Conservation (phyloP, 306 rosid species). For the Comarum palustre region DNA sequence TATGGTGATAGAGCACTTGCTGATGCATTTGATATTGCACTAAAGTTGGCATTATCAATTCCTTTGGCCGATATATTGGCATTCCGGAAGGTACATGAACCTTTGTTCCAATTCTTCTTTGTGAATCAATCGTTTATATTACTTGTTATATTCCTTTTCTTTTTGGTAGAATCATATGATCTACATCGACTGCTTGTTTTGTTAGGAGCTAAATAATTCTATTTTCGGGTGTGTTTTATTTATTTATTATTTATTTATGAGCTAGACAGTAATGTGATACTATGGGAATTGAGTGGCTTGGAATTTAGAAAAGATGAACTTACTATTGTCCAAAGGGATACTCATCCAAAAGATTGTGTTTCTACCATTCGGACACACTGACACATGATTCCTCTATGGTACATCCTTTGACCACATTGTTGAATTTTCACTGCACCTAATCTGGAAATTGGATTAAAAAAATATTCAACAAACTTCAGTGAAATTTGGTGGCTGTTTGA, state of each 20-base stretch:
- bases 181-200: not conserved
- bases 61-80: constrained; percentile 95
- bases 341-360: not conserved
- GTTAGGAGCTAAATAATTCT: not conserved
- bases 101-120: constrained; percentile 12
- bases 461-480: not conserved
- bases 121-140: not conserved
- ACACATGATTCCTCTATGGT: not conserved
- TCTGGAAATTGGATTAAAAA: not conserved
- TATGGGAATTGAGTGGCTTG: not conserved
- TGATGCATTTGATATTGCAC: constrained; percentile 81
- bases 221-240: not conserved
- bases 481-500: not conserved
- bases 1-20: constrained; percentile 95
- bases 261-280: not conserved
- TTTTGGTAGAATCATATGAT: not conserved
- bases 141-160: not conserved
- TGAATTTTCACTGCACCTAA: not conserved
- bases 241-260: not conserved
- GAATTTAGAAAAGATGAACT: not conserved
- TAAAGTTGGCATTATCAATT: constrained; percentile 86
- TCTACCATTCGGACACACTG: not conserved
- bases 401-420: not conserved
- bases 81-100: constrained; percentile 69
- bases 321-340: not conserved